Evolutionary conservation across 306 rosid species (phyloP).

Genomic region (Dryas alaskensis): DNA sequence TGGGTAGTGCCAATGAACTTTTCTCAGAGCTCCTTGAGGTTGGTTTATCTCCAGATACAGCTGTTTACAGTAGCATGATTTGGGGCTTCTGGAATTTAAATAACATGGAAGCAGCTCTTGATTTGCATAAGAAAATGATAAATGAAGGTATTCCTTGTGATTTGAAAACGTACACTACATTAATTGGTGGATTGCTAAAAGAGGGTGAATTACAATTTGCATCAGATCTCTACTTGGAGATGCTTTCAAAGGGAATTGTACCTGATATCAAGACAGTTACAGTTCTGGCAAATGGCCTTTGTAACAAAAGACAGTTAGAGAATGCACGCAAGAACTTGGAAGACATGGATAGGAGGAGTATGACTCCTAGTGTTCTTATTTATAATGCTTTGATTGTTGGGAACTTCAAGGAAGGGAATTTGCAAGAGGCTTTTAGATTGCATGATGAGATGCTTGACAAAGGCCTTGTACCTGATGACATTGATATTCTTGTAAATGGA

Average conservation of each 20-base stretch:
- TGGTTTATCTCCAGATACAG: conserved; percentile 66
- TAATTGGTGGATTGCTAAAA: conserved; percentile 58
- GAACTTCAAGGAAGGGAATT: conserved; percentile 62
- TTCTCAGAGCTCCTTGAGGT: conserved; percentile 53
- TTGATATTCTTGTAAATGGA: conserved; percentile 63
- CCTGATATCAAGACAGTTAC: conserved; percentile 54
- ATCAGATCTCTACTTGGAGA: conserved; percentile 64
- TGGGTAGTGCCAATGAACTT: conserved; percentile 56
- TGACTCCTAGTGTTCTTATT: conserved; percentile 53
- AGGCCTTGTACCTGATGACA: conserved; percentile 64
- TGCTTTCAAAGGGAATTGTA: conserved; percentile 64
- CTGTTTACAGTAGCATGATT: conserved; percentile 69
- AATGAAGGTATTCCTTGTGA: conserved; percentile 55
- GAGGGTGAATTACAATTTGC: conserved; percentile 51
- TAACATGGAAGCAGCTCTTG: conserved; percentile 64
- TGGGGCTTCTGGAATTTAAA: conserved; percentile 54
- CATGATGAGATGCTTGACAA: conserved; percentile 85
- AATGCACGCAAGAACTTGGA: conserved; percentile 55
- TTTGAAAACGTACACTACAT: conserved; percentile 55
- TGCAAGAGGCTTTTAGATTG: conserved; percentile 65
- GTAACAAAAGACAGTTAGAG: conserved; percentile 57
- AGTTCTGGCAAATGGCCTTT: conserved; percentile 58
- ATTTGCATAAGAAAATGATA: conserved; percentile 57
- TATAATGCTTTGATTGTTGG: conserved; percentile 70
- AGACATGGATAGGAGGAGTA: conserved; percentile 46